Evolutionary conservation across 2,329 filamentous ascomycete genomes (phyloP).

Genomic region (Pestalotiopsis fici): DNA sequence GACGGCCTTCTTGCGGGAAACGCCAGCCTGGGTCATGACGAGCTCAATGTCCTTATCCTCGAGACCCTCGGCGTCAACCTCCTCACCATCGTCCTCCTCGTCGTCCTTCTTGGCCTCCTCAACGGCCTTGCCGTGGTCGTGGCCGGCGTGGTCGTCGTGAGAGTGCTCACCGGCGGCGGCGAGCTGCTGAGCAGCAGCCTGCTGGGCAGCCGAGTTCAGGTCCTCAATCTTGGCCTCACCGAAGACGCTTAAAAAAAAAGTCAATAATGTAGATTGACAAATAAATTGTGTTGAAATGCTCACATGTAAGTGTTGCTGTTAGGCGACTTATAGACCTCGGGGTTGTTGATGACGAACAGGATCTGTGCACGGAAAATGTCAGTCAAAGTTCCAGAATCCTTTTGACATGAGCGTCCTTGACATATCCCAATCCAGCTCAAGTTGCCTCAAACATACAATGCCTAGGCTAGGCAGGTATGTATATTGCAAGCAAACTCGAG

Average conservation of each 20-base stretch:
- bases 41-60: slow-evolving; percentile 99
- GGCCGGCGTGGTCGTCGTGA: slow-evolving; percentile 70
- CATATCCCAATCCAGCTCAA: not conserved
- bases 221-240: slow-evolving; percentile 99
- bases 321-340: slow-evolving; percentile 98
- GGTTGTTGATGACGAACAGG: slow-evolving; percentile 99
- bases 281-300: slow-evolving; percentile 39
- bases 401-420: not conserved
- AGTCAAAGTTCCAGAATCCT: slow-evolving; percentile 15
- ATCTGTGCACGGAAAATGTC: slow-evolving; percentile 60
- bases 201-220: slow-evolving; percentile 96
- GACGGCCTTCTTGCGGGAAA: slow-evolving; percentile 97
- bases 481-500: not conserved
- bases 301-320: slow-evolving; percentile 99
- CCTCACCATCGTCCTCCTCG: slow-evolving; percentile 91
- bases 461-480: not conserved
- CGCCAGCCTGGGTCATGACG: slow-evolving; percentile 96
- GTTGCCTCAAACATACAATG: not conserved
- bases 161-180: slow-evolving; percentile 69
- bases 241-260: slow-evolving; percentile 79
- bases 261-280: slow-evolving; percentile 6
- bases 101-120: slow-evolving; percentile 76
- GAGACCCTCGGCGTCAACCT: slow-evolving; percentile 90
- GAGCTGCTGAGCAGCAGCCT: slow-evolving; percentile 93
- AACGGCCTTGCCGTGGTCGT: slow-evolving; percentile 63